Evolutionary conservation across 176 grass and related monocot genomes (phyloP), one percentile per base, ranked within the genome.

Genomic region (Metroxylon sagu): DNA sequence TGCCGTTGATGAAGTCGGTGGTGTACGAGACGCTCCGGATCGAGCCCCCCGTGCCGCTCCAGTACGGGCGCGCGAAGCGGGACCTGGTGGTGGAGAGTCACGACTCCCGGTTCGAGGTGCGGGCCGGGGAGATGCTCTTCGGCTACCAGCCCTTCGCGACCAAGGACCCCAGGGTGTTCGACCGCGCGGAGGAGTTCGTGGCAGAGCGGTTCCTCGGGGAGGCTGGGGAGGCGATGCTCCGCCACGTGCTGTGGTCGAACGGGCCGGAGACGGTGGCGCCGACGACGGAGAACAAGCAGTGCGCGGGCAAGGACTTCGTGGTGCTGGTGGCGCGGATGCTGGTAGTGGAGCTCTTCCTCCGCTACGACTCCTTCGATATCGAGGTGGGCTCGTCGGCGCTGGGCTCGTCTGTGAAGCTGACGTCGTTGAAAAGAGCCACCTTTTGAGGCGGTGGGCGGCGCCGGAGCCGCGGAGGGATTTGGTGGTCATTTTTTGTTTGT

Each of bases 61-160:
- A 99, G 82, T 93, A 89, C 67, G 94, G 94, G 0, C 63, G 82
- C 35, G 88, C 88, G 14, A 99, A 93, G 80, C 62, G 78, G n/a
- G 88, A 99, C 79, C 72, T 99, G 79, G 94, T 99, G 73, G 75
- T 99, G 62, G 78, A 88, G 66, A 99, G 94, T 79, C 94, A 99
- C 52, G 88, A 93, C 80, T 78, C 83, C 18, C 85, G 81, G 3
- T 99, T 75, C 80, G 79, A 93, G 72, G 94, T 99, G 39, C 68
- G 89, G 8, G 76, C 77, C 15, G 94, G 94, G 29, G 94, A 99
- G 83, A 80, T 99, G 84, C 80, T 99, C 48, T 99, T 99, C 60
- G 94, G 94, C 0, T 99, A 99, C 81, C 94, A 99, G 80, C 94
- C 88, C 43, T 93, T 99, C 84, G 94, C 88, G 18, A 99, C 94